phyloP scores from a whole-genome alignment of 805 yeast species.

The Kodamaea leandrae region DNA sequence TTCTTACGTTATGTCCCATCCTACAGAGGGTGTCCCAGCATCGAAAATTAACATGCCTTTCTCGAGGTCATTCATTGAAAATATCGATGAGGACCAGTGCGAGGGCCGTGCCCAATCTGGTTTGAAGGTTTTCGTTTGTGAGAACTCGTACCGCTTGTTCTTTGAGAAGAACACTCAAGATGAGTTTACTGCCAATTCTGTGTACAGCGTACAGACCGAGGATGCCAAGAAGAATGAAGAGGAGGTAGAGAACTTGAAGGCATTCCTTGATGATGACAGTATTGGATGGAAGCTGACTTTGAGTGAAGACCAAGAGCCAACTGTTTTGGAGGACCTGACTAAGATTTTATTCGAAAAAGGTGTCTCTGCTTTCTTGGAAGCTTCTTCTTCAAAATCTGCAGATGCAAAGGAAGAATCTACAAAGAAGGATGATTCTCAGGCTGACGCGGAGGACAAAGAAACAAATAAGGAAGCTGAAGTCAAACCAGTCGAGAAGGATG shows the following conservation, averaged over 20 bases:
- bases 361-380: constrained; percentile 15
- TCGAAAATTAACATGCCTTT: constrained; percentile 78
- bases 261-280: constrained; percentile 47
- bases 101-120: constrained; percentile 68
- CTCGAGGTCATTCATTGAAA: constrained; percentile 55
- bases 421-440: constrained; percentile 6
- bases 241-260: constrained; percentile 32
- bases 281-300: constrained; percentile 54
- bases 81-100: constrained; percentile 52
- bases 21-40: constrained; percentile 92
- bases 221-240: constrained; percentile 24
- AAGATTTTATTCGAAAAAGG: constrained; percentile 40
- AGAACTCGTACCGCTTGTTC: constrained; percentile 73
- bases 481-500: not conserved
- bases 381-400: constrained; percentile 12
- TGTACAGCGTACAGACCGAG: constrained; percentile 40
- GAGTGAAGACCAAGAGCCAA: constrained; percentile 36
- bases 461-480: not conserved
- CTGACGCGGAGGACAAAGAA: constrained; percentile 6
- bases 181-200: constrained; percentile 63
- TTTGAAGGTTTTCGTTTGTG: constrained; percentile 73
- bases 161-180: constrained; percentile 81
- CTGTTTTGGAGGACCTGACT: constrained; percentile 28
- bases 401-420: constrained; percentile 9
- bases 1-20: constrained; percentile 89